A percentile compares a stretch with the other conserved stretches of the same genome.
Conservation (phyloP, 139 green algal species). For the Micractinium sp. region DNA sequence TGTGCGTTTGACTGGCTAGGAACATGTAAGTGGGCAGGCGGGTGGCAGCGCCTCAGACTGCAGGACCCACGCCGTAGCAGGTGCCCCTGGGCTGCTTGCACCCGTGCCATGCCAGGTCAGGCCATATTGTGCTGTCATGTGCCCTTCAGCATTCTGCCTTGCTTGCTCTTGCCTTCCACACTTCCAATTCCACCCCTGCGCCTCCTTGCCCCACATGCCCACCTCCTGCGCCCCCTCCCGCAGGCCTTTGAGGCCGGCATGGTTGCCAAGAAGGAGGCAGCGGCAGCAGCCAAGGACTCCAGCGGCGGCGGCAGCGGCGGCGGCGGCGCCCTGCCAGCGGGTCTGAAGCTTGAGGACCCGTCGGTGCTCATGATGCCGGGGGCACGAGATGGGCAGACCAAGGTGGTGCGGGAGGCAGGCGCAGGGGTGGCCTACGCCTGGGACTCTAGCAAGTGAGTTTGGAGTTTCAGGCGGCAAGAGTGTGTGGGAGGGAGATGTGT, state of each 20-base stretch:
- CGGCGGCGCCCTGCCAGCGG: constrained; percentile 53
- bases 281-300: constrained; percentile 16
- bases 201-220: neutral
- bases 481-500: constrained; percentile 50
- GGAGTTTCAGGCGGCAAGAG: too few species aligned
- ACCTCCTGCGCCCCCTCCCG: neutral
- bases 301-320: constrained; percentile 20
- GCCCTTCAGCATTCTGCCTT: too few species aligned
- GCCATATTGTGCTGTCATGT: too few species aligned
- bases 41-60: too few species aligned
- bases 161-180: neutral
- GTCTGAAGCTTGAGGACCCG: constrained; percentile 69
- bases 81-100: too few species aligned
- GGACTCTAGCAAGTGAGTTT: constrained; percentile 59
- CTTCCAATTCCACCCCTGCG: neutral
- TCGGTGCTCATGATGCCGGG: constrained; percentile 60
- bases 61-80: neutral
- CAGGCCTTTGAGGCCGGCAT: constrained; percentile 42
- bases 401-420: constrained; percentile 74
- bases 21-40: too few species aligned
- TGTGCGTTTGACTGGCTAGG: too few species aligned
- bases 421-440: constrained; percentile 85
- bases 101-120: too few species aligned
- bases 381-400: constrained; percentile 67
- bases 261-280: constrained; percentile 15